Evolutionary conservation across 306 rosid genomes (phyloP).

Genomic region (Glycine soja): DNA sequence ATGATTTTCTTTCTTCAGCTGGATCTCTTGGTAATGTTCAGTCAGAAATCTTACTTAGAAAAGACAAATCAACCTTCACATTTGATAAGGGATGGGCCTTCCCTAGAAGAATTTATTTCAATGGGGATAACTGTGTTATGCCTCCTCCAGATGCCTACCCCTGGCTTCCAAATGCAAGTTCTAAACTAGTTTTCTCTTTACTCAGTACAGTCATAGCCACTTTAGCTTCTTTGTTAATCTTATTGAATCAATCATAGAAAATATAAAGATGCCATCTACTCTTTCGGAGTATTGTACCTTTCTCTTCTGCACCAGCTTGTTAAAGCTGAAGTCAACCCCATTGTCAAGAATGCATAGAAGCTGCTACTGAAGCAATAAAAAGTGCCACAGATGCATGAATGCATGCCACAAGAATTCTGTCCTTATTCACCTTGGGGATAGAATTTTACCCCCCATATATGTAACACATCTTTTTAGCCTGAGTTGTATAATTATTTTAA

Average conservation of each 20-base stretch:
- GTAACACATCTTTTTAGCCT: slow-evolving; percentile 38
- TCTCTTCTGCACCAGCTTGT: slow-evolving; percentile 26
- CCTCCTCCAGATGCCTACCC: slow-evolving; percentile 99
- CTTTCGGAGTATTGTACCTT: slow-evolving; percentile 10
- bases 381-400: slow-evolving; percentile 35
- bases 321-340: slow-evolving; percentile 27
- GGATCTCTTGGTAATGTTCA: slow-evolving; percentile 91
- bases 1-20: slow-evolving; percentile 83
- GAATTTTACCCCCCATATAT: slow-evolving; percentile 30
- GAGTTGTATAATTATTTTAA: slow-evolving; percentile 45
- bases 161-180: slow-evolving; percentile 82
- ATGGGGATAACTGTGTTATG: slow-evolving; percentile 71
- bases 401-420: slow-evolving; percentile 39
- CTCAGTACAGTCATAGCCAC: slow-evolving; percentile 51
- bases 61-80: slow-evolving; percentile 83
- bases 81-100: slow-evolving; percentile 99
- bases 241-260: slow-evolving; percentile 55
- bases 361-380: slow-evolving; percentile 37
- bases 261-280: slow-evolving; percentile 18
- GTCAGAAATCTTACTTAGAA: slow-evolving; percentile 86
- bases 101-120: slow-evolving; percentile 93
- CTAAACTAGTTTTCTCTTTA: slow-evolving; percentile 53
- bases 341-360: slow-evolving; percentile 9
- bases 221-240: slow-evolving; percentile 59
- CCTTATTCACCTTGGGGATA: slow-evolving; percentile 30